Evolutionary conservation across 2,329 filamentous ascomycete genomes (phyloP), one percentile per base, ranked within the genome.

Genomic region (Allantophomopsis lycopodina): DNA sequence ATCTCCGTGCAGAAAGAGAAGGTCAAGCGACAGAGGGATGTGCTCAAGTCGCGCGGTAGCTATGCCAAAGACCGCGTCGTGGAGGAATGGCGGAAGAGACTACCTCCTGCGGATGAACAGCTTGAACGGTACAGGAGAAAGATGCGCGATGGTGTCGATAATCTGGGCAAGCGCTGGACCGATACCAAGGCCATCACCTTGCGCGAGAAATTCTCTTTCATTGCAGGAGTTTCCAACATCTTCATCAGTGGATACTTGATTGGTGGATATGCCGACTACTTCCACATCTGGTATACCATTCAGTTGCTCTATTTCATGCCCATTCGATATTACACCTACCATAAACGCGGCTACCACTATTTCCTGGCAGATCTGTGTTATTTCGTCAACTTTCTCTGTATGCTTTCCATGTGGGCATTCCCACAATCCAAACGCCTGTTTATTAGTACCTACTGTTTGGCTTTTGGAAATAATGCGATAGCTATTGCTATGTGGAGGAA

Each of bases 401-500:
- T 89, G 46, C 65, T 93, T 44, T 83, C 78, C 50, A 74, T 98
- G 38, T 98, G 89, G 88, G 69, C 83, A 28, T 95, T 96, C 53
- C 91, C 91, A 0, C 65, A 72, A 38, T 95, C 88, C 11, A 94
- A 94, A 60, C 79, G 89, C 35, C 71, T 98, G 13, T 88, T 98
- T 59, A 91, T 93, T 47, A 79, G 86, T 48, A 81, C 85, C 1
- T 98, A 88, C 60, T 96, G 91, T 54, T 68, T 98, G 28, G 84
- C 88, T 8, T 93, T 85, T 55, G 91, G 91, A 46, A 98, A 98
- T 62, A 98, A 98, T 56, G 91, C 91, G 15, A 79, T 95, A 36
- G 91, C 91, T 11, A 96, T 98, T 58, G 87, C 91, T 56, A 91
- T 98, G 88, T 98, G 91, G 91, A 79, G 91, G 47, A 98, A 98